These are phyloP conservation scores for Coniochaeta hoffmannii DNA, from an alignment of 2,329 filamentous ascomycete genomes.

Conservation along the genomic window DNA sequence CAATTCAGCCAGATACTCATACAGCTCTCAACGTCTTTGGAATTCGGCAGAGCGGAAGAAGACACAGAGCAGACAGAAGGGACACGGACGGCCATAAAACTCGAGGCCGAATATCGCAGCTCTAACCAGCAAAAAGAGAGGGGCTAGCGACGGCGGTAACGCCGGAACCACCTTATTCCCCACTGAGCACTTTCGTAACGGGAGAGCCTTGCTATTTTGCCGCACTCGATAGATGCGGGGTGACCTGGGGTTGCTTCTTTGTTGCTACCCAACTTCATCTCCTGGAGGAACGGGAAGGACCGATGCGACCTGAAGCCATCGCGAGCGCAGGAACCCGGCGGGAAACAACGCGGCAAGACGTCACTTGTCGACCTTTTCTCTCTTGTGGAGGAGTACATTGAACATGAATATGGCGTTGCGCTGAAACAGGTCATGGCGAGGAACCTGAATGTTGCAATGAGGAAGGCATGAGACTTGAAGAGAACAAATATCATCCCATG, in stretches of 20 bases:
- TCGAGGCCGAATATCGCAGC: constrained; percentile 1
- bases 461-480: neutral
- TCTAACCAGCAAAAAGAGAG: neutral
- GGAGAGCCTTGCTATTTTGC: neutral
- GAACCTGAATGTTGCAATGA: no score
- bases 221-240: neutral
- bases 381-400: no score
- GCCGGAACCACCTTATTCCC: neutral
- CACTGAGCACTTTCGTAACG: neutral
- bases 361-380: no score
- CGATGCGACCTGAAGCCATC: neutral
- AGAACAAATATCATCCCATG: neutral
- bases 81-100: neutral
- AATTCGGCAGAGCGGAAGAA: neutral
- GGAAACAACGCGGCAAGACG: no score
- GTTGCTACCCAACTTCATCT: no score
- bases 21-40: neutral
- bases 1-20: neutral
- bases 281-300: neutral
- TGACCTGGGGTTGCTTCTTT: neutral
- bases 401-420: no score
- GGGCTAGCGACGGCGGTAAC: neutral
- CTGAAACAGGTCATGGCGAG: neutral
- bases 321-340: no score
- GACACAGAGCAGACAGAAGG: neutral